Base-by-base conservation (phyloP, 2,329 filamentous ascomycete genomes). In the Apiospora arundinis region DNA sequence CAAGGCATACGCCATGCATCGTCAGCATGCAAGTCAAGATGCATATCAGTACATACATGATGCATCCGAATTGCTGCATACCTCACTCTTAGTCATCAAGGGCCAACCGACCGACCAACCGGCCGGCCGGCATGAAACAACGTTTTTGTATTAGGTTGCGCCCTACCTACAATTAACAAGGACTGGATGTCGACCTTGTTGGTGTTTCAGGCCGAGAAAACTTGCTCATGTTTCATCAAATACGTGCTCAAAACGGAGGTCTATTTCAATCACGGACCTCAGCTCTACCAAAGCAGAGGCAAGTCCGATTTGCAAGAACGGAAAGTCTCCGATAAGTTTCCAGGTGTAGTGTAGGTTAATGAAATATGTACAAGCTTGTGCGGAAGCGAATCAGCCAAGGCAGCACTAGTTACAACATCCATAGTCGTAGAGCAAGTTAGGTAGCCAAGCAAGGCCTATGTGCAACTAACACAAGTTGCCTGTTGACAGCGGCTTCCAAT, bases 141-240 rank as follows among this genome's bases (percentile, higher is more conserved):
- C 32, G 4, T 23, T 21, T 63, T 32, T 21, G 4, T 63, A n/a
- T n/a, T 40, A 40, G 32, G 32, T 11, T 40, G 16, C 32, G 56
- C 32, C 28, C 40, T 40, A 32, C 37, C 8, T 23, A 28, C n/a
- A 40, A 14, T 12, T 12, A 40, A 32, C 52, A 63, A 63, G 56
- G 56, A 18, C 56, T 63, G 21, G 8, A 40, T 6, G 56, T n/a
- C 40, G 18, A 63, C 28, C 21, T 63, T 63, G 32, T 23, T 32
- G 21, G 32, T 63, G 56, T 67, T 67, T 67, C 42, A 45, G 42
- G 16, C n/a, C 23, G 45, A 18, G 66, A 46, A 67, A 67, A 67
- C 66, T 67, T 67, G 66, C 66, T 67, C 66, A 67, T 46, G 66
- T 67, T 67, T 67, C 66, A 67, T 32, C 7, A n/a, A n/a, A 40